phyloP scores from a whole-genome alignment of 768 basidiomycete species.

The Gelatoporia subvermispora region DNA sequence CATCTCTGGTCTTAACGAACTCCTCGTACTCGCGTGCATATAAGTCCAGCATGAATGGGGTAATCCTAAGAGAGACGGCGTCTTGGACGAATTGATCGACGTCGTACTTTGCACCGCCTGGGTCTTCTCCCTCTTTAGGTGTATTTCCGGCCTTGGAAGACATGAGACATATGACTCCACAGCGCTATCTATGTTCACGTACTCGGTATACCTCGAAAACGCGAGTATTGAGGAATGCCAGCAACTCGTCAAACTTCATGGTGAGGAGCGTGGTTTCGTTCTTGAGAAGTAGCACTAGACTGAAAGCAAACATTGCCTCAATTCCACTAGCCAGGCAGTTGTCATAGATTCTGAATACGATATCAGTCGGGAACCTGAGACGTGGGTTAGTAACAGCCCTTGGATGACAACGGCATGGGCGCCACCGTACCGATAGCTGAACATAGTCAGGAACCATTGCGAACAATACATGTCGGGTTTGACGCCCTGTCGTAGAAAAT shows the following conservation, averaged over 20 bases:
- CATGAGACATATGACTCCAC: neutral
- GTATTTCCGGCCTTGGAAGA: no score
- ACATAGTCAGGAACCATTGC: slow-evolving; percentile 97
- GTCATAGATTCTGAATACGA: slow-evolving; percentile 96
- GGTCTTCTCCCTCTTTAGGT: slow-evolving; percentile 2
- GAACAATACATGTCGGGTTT: slow-evolving; percentile 99
- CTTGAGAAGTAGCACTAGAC: slow-evolving; percentile 78
- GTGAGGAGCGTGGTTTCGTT: slow-evolving; percentile 77
- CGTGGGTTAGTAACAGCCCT: neutral
- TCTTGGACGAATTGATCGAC: slow-evolving; percentile 86
- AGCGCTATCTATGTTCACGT: neutral
- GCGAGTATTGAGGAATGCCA: slow-evolving; percentile 74
- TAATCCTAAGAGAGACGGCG: slow-evolving; percentile 79
- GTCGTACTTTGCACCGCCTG: slow-evolving; percentile 39
- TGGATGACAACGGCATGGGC: neutral
- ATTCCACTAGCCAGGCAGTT: slow-evolving; percentile 95
- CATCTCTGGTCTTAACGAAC: slow-evolving; percentile 66
- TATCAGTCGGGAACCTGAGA: slow-evolving; percentile 82
- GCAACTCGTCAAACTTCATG: slow-evolving; percentile 88
- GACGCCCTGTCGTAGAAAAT: slow-evolving; percentile 89
- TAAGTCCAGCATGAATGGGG: slow-evolving; percentile 92
- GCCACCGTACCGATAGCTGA: slow-evolving; percentile 77
- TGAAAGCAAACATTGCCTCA: slow-evolving; percentile 95
- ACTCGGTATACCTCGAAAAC: slow-evolving; percentile 83
- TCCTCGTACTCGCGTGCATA: slow-evolving; percentile 90